phyloP scores from a whole-genome alignment of 495 filamentous ascomycete species.

The Aspergillus bridgeri region DNA sequence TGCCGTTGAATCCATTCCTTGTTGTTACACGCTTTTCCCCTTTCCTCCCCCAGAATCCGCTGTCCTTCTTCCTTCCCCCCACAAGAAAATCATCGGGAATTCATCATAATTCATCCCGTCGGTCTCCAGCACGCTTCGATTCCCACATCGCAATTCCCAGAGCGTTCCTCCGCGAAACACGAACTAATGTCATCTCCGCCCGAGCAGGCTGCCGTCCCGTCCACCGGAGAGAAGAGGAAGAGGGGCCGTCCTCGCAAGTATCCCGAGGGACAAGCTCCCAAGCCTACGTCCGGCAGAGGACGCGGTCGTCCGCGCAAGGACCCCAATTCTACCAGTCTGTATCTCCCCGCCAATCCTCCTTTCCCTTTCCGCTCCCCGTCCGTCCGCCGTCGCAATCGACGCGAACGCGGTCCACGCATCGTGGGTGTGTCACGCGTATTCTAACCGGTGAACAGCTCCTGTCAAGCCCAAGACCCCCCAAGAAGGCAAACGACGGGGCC shows the following conservation, averaged over 20 bases:
- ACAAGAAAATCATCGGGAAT: neutral
- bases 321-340: constrained; percentile 13
- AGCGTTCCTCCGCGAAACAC: too few relatives aligned
- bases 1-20: constrained; percentile 3
- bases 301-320: constrained; percentile 41
- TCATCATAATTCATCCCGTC: neutral
- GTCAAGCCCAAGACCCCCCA: constrained; percentile 17
- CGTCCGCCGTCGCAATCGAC: neutral
- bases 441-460: constrained; percentile 12
- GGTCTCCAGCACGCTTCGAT: neutral
- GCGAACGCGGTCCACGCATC: neutral
- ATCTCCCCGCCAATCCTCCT: neutral
- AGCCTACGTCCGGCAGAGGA: constrained; percentile 28
- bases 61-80: neutral
- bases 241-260: constrained; percentile 41
- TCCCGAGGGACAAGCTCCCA: constrained; percentile 22
- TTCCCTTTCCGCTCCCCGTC: too few relatives aligned
- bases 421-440: neutral
- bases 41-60: neutral
- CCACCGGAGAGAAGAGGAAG: constrained; percentile 34
- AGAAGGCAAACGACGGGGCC: constrained; percentile 21
- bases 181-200: constrained; percentile 11
- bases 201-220: constrained; percentile 17
- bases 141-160: neutral
- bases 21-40: neutral